Percentiles rank a stretch among this genome's conserved stretches.
phyloP scores from a whole-genome alignment of 164 flowering plant genomes.

The Stephania cephalantha region DNA sequence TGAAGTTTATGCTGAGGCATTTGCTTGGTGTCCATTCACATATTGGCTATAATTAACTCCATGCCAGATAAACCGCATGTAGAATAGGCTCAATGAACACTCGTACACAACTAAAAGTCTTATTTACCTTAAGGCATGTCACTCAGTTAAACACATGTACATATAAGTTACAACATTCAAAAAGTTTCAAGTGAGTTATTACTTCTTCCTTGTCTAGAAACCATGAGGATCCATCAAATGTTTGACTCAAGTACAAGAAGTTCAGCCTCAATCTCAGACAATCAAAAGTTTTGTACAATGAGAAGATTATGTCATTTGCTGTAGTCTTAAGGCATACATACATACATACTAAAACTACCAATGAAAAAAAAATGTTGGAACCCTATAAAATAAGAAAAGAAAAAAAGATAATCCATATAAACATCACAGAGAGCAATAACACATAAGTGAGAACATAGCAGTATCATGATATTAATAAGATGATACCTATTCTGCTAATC shows the following conservation, averaged over 20 bases:
- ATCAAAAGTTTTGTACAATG: neutral
- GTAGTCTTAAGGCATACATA: neutral
- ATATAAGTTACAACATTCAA: neutral
- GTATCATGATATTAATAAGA: neutral
- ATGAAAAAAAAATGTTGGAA: neutral
- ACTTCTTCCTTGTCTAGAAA: neutral
- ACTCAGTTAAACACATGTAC: neutral
- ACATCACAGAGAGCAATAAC: neutral
- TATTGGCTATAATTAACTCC: neutral
- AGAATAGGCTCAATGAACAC: neutral
- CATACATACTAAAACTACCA: neutral
- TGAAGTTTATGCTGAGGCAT: too few species aligned
- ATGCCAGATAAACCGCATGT: neutral
- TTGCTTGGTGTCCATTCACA: too few species aligned
- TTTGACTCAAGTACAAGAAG: neutral
- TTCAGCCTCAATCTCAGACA: neutral
- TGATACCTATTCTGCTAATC: neutral
- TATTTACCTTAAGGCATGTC: neutral
- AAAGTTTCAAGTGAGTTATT: neutral
- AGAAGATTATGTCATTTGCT: neutral
- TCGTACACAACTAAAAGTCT: too few species aligned
- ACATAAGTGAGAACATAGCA: neutral
- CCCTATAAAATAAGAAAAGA: too few species aligned
- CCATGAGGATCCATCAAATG: too few species aligned
- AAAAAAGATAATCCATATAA: neutral